phyloP scores from a whole-genome alignment of 164 flowering plant genomes.

The Stephania japonica region DNA sequence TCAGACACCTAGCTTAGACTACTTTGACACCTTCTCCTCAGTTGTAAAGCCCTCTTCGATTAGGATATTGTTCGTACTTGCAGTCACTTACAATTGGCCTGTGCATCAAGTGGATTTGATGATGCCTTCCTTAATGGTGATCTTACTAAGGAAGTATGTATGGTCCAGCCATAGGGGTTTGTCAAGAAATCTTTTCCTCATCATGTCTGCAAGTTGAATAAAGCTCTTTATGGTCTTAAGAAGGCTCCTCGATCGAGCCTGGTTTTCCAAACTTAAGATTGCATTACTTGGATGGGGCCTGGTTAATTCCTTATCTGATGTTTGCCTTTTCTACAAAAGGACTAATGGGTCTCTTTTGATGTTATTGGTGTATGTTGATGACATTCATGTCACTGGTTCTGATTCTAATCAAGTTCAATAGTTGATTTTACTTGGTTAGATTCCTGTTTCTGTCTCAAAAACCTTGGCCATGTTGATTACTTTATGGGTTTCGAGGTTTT shows the following conservation, averaged over 20 bases:
- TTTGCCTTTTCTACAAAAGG: no score
- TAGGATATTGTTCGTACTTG: neutral
- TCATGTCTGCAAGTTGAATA: no score
- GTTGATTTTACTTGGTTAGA: no score
- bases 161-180: neutral
- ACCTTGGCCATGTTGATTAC: neutral
- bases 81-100: neutral
- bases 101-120: neutral
- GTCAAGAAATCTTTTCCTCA: no score
- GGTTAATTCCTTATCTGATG: neutral
- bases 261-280: neutral
- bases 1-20: neutral
- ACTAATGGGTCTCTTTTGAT: neutral
- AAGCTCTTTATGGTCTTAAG: neutral
- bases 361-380: neutral
- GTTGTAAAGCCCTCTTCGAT: neutral
- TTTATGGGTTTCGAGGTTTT: neutral
- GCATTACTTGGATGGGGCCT: neutral
- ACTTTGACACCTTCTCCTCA: neutral
- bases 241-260: neutral
- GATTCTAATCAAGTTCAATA: no score
- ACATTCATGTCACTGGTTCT: neutral
- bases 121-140: neutral
- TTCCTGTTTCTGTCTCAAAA: no score
- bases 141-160: neutral